Evolutionary conservation across 306 rosid species (phyloP), one percentile per base, ranked within the genome.

Genomic region (Rubus parviflorus): DNA sequence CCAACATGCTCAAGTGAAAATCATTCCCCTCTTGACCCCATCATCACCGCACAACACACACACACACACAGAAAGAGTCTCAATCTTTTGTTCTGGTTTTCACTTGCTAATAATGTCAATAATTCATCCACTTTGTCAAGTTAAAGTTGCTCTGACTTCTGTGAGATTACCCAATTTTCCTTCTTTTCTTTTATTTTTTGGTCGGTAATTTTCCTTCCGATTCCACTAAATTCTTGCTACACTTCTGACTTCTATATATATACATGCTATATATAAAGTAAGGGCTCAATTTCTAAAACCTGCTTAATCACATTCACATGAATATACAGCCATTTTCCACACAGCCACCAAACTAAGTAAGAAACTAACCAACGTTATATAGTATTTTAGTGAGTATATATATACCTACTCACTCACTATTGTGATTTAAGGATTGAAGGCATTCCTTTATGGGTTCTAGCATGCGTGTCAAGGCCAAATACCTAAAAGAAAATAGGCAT

Each of bases 21-120:
- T 80, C 84, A 83, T 83, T 83, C 17, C 67, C 9, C 69, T 54
- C 52, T 83, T 79, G 81, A 80, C 83, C 75, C 72, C 83, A 79
- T 83, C 81, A 64, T 79, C 52, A 47, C 54, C 76, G 35, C 54
- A 60, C 19, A 38, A 19, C 16, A 63, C 68, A 13, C 13, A 20
- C 22, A 73, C 7, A 69, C 8, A 48, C 8, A 70, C 19, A 19
- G 17, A 14, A 72, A 52, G 35, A 30, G 64, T n/a, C 38, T 72
- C 49, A 8, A 51, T 48, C 14, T n/a, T 40, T 23, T 43, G 11
- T 68, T 58, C 58, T 74, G 3, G 77, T 60, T 74, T 60, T 60
- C 77, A 58, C 68, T 57, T 17, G 78, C 0, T 67, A n/a, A 41
- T 67, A 19, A 41, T 67, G 35, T 30, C 70, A 9, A 74, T 46